Conservation (phyloP, 163 green algal genomes). For the Scenedesmus sp. region DNA sequence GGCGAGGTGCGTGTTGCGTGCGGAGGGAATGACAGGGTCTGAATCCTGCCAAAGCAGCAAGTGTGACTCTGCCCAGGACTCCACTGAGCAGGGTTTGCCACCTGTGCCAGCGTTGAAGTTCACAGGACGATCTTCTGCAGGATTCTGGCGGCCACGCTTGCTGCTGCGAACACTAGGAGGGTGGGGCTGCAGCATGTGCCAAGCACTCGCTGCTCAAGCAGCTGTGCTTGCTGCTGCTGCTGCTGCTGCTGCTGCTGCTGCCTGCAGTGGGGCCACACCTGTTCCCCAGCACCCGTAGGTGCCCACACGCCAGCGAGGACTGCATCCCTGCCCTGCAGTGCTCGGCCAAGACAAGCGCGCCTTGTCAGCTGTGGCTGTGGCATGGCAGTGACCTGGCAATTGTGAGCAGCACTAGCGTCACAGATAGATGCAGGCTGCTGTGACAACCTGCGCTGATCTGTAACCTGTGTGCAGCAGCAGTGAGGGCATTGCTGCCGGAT, state of each 20-base stretch:
- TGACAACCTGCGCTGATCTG: not conserved
- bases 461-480: not conserved
- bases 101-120: too few relatives aligned
- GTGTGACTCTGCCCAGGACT: too few relatives aligned
- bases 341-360: not conserved
- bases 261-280: not conserved
- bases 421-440: too few relatives aligned
- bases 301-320: slow-evolving; percentile 43
- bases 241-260: not conserved
- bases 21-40: too few relatives aligned
- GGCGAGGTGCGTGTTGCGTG: too few relatives aligned
- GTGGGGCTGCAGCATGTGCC: not conserved
- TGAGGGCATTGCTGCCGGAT: not conserved
- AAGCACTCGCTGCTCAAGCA: not conserved
- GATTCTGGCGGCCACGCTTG: too few relatives aligned
- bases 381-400: not conserved
- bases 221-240: not conserved
- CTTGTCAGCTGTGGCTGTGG: not conserved
- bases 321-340: slow-evolving; percentile 21
- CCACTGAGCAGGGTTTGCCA: too few relatives aligned
- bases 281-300: slow-evolving; percentile 50
- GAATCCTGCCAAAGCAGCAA: too few relatives aligned
- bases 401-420: not conserved
- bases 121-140: too few relatives aligned
- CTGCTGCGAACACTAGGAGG: too few relatives aligned